Conservation (phyloP, 768 basidiomycete species). For the Boletus patriciae region DNA sequence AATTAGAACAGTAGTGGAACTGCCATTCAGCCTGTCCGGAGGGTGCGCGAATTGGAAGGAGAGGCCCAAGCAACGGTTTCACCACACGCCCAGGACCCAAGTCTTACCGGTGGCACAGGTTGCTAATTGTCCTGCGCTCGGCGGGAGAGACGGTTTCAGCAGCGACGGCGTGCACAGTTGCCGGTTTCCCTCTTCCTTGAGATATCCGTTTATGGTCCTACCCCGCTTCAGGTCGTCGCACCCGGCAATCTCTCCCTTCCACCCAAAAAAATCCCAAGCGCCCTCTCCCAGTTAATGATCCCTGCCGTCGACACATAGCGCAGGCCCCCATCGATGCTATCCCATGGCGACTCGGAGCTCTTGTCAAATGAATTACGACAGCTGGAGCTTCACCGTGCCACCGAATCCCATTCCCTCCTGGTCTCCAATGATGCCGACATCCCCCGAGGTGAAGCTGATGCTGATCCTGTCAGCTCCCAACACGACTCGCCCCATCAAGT, state of each 20-base stretch:
- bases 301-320: too few species aligned
- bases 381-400: constrained; percentile 38
- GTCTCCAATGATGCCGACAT: constrained; percentile 10
- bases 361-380: constrained; percentile 49
- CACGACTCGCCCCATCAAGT: constrained; percentile 16
- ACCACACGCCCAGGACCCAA: not conserved
- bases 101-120: constrained; percentile 18
- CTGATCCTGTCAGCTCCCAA: not conserved
- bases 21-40: constrained; percentile 7
- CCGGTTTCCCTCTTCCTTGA: constrained; percentile 21
- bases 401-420: constrained; percentile 2
- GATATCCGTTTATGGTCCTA: constrained; percentile 23
- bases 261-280: too few species aligned
- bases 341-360: constrained; percentile 35
- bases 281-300: not conserved
- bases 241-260: not conserved
- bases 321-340: constrained; percentile 6
- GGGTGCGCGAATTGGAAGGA: constrained; percentile 18
- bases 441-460: constrained; percentile 4
- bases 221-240: constrained; percentile 15
- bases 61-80: not conserved
- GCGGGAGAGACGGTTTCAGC: not conserved
- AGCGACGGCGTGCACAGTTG: constrained; percentile 3
- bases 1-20: not conserved
- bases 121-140: constrained; percentile 12